A percentile compares a stretch with the other conserved stretches of the same genome.
phyloP scores from a whole-genome alignment of 768 basidiomycete genomes.

The Hypsizygus marmoreus region DNA sequence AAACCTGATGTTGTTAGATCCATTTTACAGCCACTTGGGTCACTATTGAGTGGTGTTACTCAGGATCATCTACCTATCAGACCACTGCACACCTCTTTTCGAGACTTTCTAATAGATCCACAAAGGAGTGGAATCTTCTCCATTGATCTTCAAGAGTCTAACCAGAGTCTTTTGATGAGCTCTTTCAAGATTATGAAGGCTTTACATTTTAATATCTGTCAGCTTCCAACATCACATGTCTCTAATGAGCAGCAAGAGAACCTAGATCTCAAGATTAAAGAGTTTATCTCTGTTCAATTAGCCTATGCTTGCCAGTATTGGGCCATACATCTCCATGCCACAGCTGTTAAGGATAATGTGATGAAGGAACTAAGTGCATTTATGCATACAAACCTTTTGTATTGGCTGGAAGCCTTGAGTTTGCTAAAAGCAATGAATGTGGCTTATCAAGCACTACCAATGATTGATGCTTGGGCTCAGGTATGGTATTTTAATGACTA shows the following conservation, averaged over 20 bases:
- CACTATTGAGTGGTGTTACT: background rate
- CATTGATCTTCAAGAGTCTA: background rate
- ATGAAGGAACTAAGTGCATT: background rate
- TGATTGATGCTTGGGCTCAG: background rate
- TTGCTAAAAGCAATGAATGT: background rate
- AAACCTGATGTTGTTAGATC: background rate
- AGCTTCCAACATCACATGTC: background rate
- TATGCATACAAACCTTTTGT: background rate
- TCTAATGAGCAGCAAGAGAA: background rate
- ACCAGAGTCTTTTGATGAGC: background rate
- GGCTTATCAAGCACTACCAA: background rate
- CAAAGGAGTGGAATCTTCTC: background rate
- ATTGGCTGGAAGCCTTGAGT: slow-evolving; percentile 1
- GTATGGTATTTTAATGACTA: no score
- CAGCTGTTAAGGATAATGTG: background rate
- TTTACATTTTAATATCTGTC: slow-evolving; percentile 1
- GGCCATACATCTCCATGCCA: background rate
- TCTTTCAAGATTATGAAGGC: background rate
- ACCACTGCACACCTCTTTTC: background rate
- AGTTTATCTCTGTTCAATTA: background rate
- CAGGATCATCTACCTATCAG: background rate
- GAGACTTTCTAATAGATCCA: background rate
- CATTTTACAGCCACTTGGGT: background rate
- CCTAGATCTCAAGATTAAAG: background rate
- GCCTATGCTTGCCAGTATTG: background rate